Percentiles rank a stretch among this genome's conserved stretches.
phyloP scores from a whole-genome alignment of 352 stramenopile genomes.

The Phytopythium ostracodes region DNA sequence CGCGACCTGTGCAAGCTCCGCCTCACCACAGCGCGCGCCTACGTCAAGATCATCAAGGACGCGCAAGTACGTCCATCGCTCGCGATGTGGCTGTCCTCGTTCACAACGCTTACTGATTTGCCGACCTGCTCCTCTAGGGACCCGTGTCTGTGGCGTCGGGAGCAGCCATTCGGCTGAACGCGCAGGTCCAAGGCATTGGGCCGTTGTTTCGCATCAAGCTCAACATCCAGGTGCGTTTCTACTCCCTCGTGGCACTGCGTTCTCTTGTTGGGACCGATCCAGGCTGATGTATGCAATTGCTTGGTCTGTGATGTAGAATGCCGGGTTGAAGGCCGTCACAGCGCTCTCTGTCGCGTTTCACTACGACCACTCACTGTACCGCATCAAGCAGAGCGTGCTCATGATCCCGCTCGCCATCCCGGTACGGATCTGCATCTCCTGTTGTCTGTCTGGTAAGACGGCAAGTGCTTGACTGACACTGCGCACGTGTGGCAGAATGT shows the following conservation, averaged over 20 bases:
- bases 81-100: too few species aligned
- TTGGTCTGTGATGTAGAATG: constrained; percentile 40
- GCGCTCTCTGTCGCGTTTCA: constrained; percentile 69
- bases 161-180: constrained; percentile 73
- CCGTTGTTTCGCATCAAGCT: constrained; percentile 82
- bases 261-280: background rate
- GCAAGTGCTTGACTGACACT: background rate
- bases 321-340: constrained; percentile 57
- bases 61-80: constrained; percentile 47
- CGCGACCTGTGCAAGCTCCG: constrained; percentile 88
- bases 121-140: constrained; percentile 26
- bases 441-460: background rate
- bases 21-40: constrained; percentile 80
- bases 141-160: constrained; percentile 70
- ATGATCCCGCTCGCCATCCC: constrained; percentile 68
- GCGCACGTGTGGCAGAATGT: constrained; percentile 37
- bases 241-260: background rate
- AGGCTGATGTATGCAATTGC: background rate
- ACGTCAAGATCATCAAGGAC: constrained; percentile 90
- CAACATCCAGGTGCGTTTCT: constrained; percentile 47
- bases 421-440: constrained; percentile 20
- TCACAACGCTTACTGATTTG: too few species aligned
- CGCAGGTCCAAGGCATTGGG: constrained; percentile 77
- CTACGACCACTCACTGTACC: constrained; percentile 76
- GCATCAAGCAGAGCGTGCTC: constrained; percentile 59